Percentiles rank a stretch among this genome's conserved stretches.
These are phyloP conservation scores for Zymoseptoria brevis DNA, from an alignment of 2,329 filamentous ascomycete species.

Conservation along the genomic window DNA sequence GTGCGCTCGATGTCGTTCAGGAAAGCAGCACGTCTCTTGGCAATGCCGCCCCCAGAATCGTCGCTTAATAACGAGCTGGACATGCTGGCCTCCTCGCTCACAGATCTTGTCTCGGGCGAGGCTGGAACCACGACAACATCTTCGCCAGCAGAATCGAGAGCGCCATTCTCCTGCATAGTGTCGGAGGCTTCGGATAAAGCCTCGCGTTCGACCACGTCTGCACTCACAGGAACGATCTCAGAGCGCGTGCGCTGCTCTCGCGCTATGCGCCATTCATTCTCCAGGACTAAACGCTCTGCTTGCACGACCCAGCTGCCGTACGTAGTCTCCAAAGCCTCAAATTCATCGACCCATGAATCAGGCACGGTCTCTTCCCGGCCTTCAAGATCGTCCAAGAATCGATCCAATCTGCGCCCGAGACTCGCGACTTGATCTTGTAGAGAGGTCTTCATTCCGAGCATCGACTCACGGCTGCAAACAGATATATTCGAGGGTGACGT, in stretches of 20 bases:
- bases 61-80: conserved; percentile 4
- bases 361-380: conserved; percentile 77
- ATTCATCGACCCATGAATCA: conserved; percentile 75
- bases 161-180: neutral
- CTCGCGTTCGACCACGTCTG: neutral
- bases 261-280: conserved; percentile 45
- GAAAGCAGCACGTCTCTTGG: conserved; percentile 26
- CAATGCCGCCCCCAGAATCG: conserved; percentile 8
- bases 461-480: conserved; percentile 15
- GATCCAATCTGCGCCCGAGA: conserved; percentile 68
- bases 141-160: neutral
- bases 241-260: neutral
- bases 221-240: neutral
- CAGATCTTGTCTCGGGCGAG: neutral
- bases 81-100: neutral
- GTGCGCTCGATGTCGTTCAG: conserved; percentile 23
- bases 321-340: conserved; percentile 69
- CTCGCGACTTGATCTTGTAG: conserved; percentile 62
- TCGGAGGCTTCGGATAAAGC: neutral
- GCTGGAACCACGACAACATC: neutral
- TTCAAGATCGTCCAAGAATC: conserved; percentile 79
- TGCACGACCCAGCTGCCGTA: conserved; percentile 75
- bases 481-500: conserved; percentile 11
- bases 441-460: conserved; percentile 39
- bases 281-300: conserved; percentile 65